A percentile compares a stretch with the other conserved stretches of the same genome.
Conservation (phyloP, 441 rosid genomes). For the Isatis lusitanica region DNA sequence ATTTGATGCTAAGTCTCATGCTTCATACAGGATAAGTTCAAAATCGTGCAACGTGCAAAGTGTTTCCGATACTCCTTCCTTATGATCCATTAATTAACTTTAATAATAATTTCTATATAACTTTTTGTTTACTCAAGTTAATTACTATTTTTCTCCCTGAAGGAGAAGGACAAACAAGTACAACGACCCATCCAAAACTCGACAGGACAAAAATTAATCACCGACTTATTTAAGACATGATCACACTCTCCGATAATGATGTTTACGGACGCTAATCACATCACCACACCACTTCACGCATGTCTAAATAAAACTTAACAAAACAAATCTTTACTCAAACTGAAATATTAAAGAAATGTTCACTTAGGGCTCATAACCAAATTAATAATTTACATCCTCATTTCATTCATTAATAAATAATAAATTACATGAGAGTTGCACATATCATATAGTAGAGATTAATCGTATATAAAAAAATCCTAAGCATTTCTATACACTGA, state of each 20-base stretch:
- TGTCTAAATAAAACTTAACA: slow-evolving; percentile 13
- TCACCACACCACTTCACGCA: slow-evolving; percentile 23
- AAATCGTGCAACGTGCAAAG: not conserved
- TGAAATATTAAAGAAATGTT: not conserved
- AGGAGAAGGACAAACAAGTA: slow-evolving; percentile 25
- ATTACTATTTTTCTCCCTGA: not conserved
- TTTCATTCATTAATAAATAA: slow-evolving; percentile 18
- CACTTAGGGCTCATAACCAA: not conserved
- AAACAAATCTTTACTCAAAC: not conserved
- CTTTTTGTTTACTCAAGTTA: not conserved
- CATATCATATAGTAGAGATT: not conserved
- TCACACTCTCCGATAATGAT: slow-evolving; percentile 16
- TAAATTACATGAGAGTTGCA: slow-evolving; percentile 18
- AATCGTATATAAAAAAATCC: slow-evolving; percentile 2
- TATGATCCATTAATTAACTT: not conserved
- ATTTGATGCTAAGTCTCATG: not conserved
- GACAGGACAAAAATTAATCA: not conserved
- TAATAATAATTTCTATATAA: not conserved
- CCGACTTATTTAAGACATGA: slow-evolving; percentile 8
- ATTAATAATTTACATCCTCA: slow-evolving; percentile 15
- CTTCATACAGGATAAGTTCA: not conserved
- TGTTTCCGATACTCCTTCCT: not conserved
- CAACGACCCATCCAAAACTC: slow-evolving; percentile 7
- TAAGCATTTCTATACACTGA: slow-evolving; percentile 14
- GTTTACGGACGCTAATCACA: slow-evolving; percentile 28